Base-by-base conservation (phyloP, 495 filamentous ascomycete species). In the Hypoxylon fuscum region DNA sequence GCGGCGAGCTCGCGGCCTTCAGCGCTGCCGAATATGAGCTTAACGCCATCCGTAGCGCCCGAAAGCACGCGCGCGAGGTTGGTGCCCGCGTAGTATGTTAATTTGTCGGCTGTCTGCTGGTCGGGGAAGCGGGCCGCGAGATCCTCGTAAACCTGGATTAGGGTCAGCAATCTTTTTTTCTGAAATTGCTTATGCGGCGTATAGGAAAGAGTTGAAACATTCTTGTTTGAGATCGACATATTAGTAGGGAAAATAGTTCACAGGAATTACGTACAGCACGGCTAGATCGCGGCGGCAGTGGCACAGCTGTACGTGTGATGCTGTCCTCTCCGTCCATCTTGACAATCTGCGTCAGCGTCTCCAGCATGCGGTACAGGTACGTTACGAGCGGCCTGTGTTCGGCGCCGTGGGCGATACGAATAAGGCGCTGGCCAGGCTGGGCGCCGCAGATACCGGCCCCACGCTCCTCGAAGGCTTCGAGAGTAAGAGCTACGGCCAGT, bases 401-500 rank as follows among this genome's bases (percentile, higher is more conserved):
- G 0, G 68, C 40, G 29, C 71, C 58, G 48, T 73, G 69, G 0
- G 44, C 2, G 14, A 82, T 70, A 5, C 72, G 73, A 0, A 62
- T 14, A 0, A 83, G 59, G 3, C 14, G 45, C 22, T 81, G 51
- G 1, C 76, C 75, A 1, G 71, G 10, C n/a, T 34, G 54, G 0
- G 77, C 73, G 0, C 54, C 60, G 0, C 67, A 56, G 14, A 83
- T 59, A 2, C 56, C 29, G 20, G 62, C 77, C 1, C 76, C 79
- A 3, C 81, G 51, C 15, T 71, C 18, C 32, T 82, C 75, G 34
- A 83, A 80, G 15, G 79, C 76, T 45, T 83, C 76, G 17, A 79
- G 42, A 3, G 68, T 72, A 9, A 77, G 55, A 1, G 72, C 71
- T 1, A 78, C 43, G 18, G 74, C 76, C 0, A 82, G 64, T 25